Conservation (phyloP, 225 moss, liverwort and hornwort species). For the Anthoceros angustus region DNA sequence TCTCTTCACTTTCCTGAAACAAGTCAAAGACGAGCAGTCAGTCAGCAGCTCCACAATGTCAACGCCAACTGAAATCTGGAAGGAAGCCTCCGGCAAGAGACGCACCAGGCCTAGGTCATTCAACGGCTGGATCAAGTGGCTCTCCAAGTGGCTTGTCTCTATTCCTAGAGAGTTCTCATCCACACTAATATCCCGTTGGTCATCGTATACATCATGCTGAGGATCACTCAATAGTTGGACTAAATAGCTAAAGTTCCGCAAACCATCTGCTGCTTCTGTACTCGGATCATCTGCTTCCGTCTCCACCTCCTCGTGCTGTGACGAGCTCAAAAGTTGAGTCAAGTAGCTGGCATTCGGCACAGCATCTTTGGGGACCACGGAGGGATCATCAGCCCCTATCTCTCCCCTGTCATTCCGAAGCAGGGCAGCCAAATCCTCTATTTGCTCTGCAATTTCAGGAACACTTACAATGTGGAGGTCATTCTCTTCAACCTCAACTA, state of each 20-base stretch:
- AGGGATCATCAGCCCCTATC: conserved; percentile 3
- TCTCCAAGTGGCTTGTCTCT: too few species aligned
- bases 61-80: too few species aligned
- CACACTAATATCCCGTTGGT: too few species aligned
- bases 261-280: background rate
- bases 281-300: conserved; percentile 24
- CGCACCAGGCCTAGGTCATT: too few species aligned
- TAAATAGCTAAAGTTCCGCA: too few species aligned
- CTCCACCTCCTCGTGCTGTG: conserved; percentile 23
- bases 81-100: too few species aligned
- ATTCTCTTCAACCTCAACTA: background rate
- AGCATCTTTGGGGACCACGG: background rate
- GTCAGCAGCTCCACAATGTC: too few species aligned
- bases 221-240: too few species aligned
- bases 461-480: background rate
- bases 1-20: conserved; percentile 3
- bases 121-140: too few species aligned
- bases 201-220: too few species aligned
- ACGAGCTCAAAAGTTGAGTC: background rate
- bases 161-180: too few species aligned
- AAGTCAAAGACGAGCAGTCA: background rate
- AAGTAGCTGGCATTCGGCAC: background rate
- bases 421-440: background rate
- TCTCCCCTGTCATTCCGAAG: background rate
- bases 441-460: background rate